These are phyloP conservation scores for Hypoxylon sp. DNA, from an alignment of 2,329 filamentous ascomycete genomes.

Conservation along the genomic window DNA sequence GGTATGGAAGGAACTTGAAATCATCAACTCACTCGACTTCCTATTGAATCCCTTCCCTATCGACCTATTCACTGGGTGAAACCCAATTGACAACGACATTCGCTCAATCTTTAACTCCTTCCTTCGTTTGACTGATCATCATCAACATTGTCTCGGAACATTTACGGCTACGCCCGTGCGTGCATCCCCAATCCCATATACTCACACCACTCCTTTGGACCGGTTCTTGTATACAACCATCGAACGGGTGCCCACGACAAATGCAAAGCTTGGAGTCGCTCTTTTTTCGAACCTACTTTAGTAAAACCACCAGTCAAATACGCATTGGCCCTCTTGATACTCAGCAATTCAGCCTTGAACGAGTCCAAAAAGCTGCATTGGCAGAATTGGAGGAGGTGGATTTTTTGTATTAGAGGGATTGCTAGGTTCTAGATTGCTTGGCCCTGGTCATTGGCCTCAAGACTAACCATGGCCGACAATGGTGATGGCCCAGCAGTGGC, in stretches of 20 bases:
- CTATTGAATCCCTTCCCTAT: conserved; percentile 2
- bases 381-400: not conserved
- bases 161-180: conserved; percentile 29
- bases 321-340: conserved; percentile 16
- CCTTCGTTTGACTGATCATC: conserved; percentile 22
- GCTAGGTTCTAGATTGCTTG: conserved; percentile 24
- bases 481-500: too few species aligned
- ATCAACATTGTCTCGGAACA: conserved; percentile 20
- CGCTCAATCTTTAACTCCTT: conserved; percentile 11
- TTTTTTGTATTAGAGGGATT: conserved; percentile 10
- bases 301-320: too few species aligned
- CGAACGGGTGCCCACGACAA: conserved; percentile 10
- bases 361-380: conserved; percentile 8
- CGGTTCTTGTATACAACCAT: conserved; percentile 8
- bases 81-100: conserved; percentile 22
- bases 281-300: too few species aligned
- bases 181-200: conserved; percentile 19
- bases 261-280: conserved; percentile 9
- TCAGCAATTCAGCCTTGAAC: conserved; percentile 5
- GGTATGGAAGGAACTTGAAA: conserved; percentile 27
- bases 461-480: conserved; percentile 19
- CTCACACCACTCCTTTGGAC: conserved; percentile 8
- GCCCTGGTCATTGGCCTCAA: conserved; percentile 24
- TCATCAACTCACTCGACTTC: conserved; percentile 1
- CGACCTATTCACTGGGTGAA: conserved; percentile 6